These are phyloP conservation scores for Cyclaneusma minus DNA, from an alignment of 2,329 filamentous ascomycete species.

Conservation along the genomic window DNA sequence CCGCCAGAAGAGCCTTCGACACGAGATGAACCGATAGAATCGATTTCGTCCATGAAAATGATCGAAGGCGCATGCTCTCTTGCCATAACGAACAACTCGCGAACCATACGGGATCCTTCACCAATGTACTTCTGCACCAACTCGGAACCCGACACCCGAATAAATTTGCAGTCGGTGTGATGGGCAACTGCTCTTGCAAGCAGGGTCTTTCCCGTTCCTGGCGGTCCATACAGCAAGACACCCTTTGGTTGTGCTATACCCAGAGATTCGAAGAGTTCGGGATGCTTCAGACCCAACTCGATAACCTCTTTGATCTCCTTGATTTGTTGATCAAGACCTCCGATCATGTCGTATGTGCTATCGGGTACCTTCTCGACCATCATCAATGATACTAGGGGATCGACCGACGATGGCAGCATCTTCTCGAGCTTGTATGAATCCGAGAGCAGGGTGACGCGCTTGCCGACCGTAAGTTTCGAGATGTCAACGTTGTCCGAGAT, in stretches of 20 bases:
- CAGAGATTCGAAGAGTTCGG: slow-evolving; percentile 96
- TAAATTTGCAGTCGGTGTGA: slow-evolving; percentile 98
- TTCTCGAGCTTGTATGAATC: slow-evolving; percentile 99
- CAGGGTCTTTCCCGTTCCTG: slow-evolving; percentile 92
- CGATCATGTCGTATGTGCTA: slow-evolving; percentile 99
- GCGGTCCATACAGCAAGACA: slow-evolving; percentile 88
- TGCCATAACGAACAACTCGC: slow-evolving; percentile 98
- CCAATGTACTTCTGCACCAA: slow-evolving; percentile 99
- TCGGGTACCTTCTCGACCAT: slow-evolving; percentile 99
- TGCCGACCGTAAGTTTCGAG: slow-evolving; percentile 87
- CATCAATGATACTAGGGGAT: slow-evolving; percentile 97
- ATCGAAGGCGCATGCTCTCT: slow-evolving; percentile 95
- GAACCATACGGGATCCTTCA: slow-evolving; percentile 94
- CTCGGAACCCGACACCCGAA: slow-evolving; percentile 89
- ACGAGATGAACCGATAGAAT: slow-evolving; percentile 93
- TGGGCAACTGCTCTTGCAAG: slow-evolving; percentile 91
- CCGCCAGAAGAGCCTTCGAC: slow-evolving; percentile 91
- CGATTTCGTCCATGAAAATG: slow-evolving; percentile 99
- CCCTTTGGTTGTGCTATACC: slow-evolving; percentile 98
- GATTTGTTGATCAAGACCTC: slow-evolving; percentile 95
- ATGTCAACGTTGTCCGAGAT: slow-evolving; percentile 90
- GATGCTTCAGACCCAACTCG: slow-evolving; percentile 94
- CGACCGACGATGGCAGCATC: slow-evolving; percentile 94
- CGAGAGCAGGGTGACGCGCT: slow-evolving; percentile 90
- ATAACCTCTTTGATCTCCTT: slow-evolving; percentile 99